Conservation (phyloP, 148 eudicot genomes). For the Linanthus parryae region DNA sequence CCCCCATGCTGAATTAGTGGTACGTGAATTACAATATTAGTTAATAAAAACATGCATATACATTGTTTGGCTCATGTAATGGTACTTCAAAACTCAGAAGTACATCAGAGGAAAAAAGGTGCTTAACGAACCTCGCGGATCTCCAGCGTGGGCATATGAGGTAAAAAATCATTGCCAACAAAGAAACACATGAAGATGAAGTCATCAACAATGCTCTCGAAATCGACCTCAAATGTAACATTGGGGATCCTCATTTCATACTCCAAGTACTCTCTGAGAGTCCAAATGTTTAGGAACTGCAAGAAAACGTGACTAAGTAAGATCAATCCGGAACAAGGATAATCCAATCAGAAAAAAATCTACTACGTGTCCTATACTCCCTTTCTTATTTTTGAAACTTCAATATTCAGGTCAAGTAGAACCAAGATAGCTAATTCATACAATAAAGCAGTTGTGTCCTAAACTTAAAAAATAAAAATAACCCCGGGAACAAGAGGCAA, state of each 20-base stretch:
- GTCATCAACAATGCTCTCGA: slow-evolving; percentile 88
- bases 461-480: no score
- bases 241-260: slow-evolving; percentile 78
- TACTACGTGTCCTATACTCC: no score
- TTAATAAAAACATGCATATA: no score
- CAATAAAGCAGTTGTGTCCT: no score
- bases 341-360: slow-evolving; percentile 2
- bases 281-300: slow-evolving; percentile 96
- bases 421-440: no score
- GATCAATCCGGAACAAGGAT: not conserved
- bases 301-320: slow-evolving; percentile 13
- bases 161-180: slow-evolving; percentile 95
- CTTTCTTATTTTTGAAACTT: no score
- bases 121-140: slow-evolving; percentile 93
- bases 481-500: no score
- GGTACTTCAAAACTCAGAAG: no score
- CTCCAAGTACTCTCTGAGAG: slow-evolving; percentile 82
- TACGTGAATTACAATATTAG: no score
- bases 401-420: not conserved
- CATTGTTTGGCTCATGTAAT: no score
- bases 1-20: no score
- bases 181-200: slow-evolving; percentile 96
- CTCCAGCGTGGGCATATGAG: slow-evolving; percentile 98
- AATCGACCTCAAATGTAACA: slow-evolving; percentile 53
- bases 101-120: no score